A percentile compares a stretch with the other conserved stretches of the same genome.
phyloP scores from a whole-genome alignment of 2,329 filamentous ascomycete species.

The Arachnopeziza araneosa region DNA sequence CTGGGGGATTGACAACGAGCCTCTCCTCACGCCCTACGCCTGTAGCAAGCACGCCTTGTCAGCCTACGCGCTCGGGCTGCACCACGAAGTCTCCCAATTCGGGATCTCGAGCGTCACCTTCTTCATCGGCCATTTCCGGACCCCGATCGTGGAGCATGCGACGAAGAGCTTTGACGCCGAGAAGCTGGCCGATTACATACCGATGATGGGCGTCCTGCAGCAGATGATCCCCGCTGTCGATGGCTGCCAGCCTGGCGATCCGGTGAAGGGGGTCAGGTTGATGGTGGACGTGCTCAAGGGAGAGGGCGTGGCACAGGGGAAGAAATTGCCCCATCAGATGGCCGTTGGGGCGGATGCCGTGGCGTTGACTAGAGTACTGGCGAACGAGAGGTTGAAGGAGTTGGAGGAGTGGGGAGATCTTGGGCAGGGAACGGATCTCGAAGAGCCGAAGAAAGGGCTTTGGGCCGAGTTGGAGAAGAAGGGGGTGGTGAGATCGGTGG shows the following conservation, averaged over 20 bases:
- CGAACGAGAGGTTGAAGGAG: constrained; percentile 7
- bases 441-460: not conserved
- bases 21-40: constrained; percentile 7
- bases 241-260: constrained; percentile 37
- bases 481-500: not conserved
- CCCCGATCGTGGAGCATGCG: constrained; percentile 32
- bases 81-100: constrained; percentile 4
- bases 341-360: constrained; percentile 34
- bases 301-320: constrained; percentile 29
- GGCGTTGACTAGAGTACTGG: constrained; percentile 25
- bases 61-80: not conserved
- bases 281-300: constrained; percentile 35
- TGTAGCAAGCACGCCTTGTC: constrained; percentile 10
- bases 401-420: constrained; percentile 14
- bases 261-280: constrained; percentile 32
- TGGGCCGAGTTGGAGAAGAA: not conserved
- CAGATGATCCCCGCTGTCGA: constrained; percentile 8
- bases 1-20: constrained; percentile 3
- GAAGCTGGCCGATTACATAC: not conserved
- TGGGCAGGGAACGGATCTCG: not conserved
- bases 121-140: constrained; percentile 46
- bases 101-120: constrained; percentile 25
- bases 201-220: constrained; percentile 28
- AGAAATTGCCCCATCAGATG: constrained; percentile 30
- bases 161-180: not conserved